phyloP scores from a whole-genome alignment of 1,284 basidiomycete genomes.

The Ustilago loliicola region DNA sequence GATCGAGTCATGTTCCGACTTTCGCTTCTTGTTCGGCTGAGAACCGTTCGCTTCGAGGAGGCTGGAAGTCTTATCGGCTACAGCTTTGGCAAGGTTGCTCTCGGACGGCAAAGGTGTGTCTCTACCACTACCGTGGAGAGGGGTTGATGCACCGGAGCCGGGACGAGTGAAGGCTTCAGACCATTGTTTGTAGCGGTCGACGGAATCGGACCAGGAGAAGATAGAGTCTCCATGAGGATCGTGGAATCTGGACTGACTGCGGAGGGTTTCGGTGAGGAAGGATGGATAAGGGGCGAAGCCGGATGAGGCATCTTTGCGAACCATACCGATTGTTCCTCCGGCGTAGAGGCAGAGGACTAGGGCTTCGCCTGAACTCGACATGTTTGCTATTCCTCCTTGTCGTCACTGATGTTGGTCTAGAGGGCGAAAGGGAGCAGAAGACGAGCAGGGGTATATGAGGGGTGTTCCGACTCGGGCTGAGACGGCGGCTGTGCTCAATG shows the following conservation, averaged over 20 bases:
- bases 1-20: slow-evolving; percentile 23
- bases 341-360: slow-evolving; percentile 84
- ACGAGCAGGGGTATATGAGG: slow-evolving; percentile 7
- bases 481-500: not conserved
- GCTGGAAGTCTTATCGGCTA: slow-evolving; percentile 18
- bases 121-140: slow-evolving; percentile 15
- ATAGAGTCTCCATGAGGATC: slow-evolving; percentile 75
- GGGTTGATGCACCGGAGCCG: slow-evolving; percentile 49
- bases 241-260: slow-evolving; percentile 85
- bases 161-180: slow-evolving; percentile 59
- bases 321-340: slow-evolving; percentile 80
- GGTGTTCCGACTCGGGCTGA: slow-evolving; percentile 1
- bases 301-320: slow-evolving; percentile 70
- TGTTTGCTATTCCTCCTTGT: not conserved
- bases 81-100: slow-evolving; percentile 19
- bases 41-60: slow-evolving; percentile 23
- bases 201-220: slow-evolving; percentile 65
- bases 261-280: slow-evolving; percentile 81
- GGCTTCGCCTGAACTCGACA: slow-evolving; percentile 52
- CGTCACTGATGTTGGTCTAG: not conserved
- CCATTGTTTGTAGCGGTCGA: slow-evolving; percentile 65
- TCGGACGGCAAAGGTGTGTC: slow-evolving; percentile 6
- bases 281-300: slow-evolving; percentile 89
- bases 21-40: slow-evolving; percentile 22
- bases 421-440: not conserved